A percentile compares a stretch with the other conserved stretches of the same genome.
Conservation (phyloP, 345 rosid genomes). For the Noccaea bulbosa region DNA sequence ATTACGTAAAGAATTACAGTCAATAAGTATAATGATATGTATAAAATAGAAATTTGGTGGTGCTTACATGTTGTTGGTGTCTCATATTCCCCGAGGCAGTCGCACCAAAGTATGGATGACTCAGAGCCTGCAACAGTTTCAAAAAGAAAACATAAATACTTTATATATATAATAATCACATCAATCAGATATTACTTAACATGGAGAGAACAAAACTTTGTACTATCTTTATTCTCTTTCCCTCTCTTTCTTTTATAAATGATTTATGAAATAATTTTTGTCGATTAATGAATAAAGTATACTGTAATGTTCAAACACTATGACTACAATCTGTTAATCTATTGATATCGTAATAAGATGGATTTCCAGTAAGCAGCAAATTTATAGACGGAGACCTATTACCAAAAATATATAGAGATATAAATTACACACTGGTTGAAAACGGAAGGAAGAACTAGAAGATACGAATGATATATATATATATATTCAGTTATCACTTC, state of each 20-base stretch:
- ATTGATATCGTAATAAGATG: constrained; percentile 4
- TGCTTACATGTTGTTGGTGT: constrained; percentile 75
- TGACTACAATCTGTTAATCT: constrained; percentile 4
- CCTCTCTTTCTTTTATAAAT: background rate
- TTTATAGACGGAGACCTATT: constrained; percentile 5
- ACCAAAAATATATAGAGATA: background rate
- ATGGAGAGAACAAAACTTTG: constrained; percentile 38
- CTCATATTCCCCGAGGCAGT: constrained; percentile 63
- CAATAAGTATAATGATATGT: background rate
- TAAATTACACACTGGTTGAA: too few species aligned
- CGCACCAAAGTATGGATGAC: constrained; percentile 89
- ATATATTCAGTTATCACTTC: constrained; percentile 12
- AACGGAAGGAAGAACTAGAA: background rate
- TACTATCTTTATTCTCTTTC: constrained; percentile 23
- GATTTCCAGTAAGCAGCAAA: constrained; percentile 20
- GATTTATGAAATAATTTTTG: constrained; percentile 9
- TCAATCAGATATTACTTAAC: constrained; percentile 37
- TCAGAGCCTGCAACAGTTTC: constrained; percentile 73
- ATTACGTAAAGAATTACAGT: background rate
- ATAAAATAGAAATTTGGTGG: constrained; percentile 19
- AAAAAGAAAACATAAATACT: constrained; percentile 9
- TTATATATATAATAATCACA: constrained; percentile 31
- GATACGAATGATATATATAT: constrained; percentile 2
- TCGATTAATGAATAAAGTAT: background rate
- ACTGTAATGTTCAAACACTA: background rate